Base-by-base conservation (phyloP, 495 filamentous ascomycete species). In the Filosporella fistucella region DNA sequence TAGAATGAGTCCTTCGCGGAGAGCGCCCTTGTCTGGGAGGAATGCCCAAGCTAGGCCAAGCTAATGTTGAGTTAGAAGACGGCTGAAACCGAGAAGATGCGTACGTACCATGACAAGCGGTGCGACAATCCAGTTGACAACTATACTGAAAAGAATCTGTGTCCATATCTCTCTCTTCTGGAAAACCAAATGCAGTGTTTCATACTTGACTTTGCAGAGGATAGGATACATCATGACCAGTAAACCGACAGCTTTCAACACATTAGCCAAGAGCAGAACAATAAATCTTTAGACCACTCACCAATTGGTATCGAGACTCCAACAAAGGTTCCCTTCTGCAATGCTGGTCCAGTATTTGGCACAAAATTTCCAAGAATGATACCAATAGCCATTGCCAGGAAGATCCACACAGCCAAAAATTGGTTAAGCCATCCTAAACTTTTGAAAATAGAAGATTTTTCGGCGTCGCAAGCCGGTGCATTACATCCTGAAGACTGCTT, bases 121-220 rank as follows among this genome's bases (percentile, higher is more conserved):
- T 0, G 88, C 88, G n/a, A 95, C 61, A 42, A 95, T 75, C 91
- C 91, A 96, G 55, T 96, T 96, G 29, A 90, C 61, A 17, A 93
- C 43, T 18, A 96, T 60, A 53, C 85, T 89, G 58, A 96, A 88
- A 0, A 54, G 69, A 43, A 96, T 54, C 58, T 96, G 91, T 13
- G 80, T 74, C 89, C 88, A 96, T 7, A 94, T 66, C 2, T 67
- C 67, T 4, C 74, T 74, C 4, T 74, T 58, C 10, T 66, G 63
- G 51, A 95, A 80, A 14, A 88, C 62, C 7, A 76, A 72, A 62
- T 91, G 88, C 33, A 97, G 65, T 0, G 74, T 76, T 63, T 95
- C 91, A 63, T 78, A 94, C 26, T 80, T 78, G n/a, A 96, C 84
- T 64, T 95, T 96, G 77, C 90, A 86, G 20, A 86, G 68, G 47